These are phyloP conservation scores for Aegle marmelos DNA, from an alignment of 345 rosid species.

Conservation along the genomic window DNA sequence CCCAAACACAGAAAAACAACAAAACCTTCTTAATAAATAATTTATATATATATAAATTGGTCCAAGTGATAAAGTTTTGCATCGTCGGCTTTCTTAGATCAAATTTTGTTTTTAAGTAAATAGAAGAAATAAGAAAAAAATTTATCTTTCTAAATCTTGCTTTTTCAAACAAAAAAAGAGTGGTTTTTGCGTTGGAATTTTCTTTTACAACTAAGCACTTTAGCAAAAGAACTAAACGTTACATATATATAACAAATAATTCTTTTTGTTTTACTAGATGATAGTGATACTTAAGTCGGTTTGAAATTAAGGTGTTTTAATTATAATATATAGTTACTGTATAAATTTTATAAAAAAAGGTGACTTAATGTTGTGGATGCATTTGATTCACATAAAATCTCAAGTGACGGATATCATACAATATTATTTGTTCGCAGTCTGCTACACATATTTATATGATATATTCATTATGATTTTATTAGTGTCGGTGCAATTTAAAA, in stretches of 20 bases:
- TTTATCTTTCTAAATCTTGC: not conserved
- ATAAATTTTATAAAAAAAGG: no score
- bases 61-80: not conserved
- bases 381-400: no score
- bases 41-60: no score
- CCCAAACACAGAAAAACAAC: not conserved
- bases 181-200: not conserved
- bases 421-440: fast-evolving
- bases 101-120: not conserved
- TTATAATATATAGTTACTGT: no score
- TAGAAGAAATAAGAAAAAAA: not conserved
- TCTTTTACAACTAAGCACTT: not conserved
- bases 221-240: not conserved
- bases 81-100: not conserved
- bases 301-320: not conserved
- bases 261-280: not conserved
- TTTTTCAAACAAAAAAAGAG: no score
- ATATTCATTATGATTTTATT: no score
- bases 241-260: no score
- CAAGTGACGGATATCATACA: no score
- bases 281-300: not conserved
- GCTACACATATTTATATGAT: no score
- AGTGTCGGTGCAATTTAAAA: no score
- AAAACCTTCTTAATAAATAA: not conserved
- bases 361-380: no score